Evolutionary conservation across 139 green algal genomes (phyloP).

Genomic region (Spirogloea muscicola): DNA sequence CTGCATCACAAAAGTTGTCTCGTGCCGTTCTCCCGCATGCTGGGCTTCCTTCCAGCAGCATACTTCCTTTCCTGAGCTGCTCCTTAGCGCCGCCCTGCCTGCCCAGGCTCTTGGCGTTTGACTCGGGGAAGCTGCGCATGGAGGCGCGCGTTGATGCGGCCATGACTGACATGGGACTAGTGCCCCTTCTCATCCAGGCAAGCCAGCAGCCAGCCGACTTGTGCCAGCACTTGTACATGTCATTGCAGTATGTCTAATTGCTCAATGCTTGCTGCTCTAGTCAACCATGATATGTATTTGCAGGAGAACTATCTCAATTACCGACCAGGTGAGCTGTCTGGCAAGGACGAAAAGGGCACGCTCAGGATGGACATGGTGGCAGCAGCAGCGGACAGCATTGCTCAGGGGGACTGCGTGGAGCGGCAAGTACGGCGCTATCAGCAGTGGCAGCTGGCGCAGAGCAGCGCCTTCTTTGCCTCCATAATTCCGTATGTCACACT

Average conservation of each 20-base stretch:
- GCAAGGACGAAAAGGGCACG: conserved; percentile 42
- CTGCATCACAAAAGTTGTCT: background rate
- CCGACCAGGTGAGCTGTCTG: conserved; percentile 48
- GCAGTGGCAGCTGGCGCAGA: conserved; percentile 73
- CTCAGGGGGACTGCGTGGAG: conserved; percentile 78
- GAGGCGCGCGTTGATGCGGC: conserved; percentile 72
- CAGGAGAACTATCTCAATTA: conserved; percentile 98
- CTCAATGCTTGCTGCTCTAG: no score
- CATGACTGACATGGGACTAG: conserved; percentile 87
- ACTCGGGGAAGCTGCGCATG: conserved; percentile 30
- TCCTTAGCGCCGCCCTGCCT: background rate
- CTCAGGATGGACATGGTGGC: conserved; percentile 68
- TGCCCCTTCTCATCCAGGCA: conserved; percentile 77
- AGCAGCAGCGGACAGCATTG: conserved; percentile 81
- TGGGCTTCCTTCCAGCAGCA: background rate
- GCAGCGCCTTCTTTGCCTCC: conserved; percentile 60
- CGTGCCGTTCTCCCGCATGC: background rate
- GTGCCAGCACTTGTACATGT: no score
- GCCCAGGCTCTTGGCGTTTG: conserved; percentile 61
- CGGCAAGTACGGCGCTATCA: conserved; percentile 60
- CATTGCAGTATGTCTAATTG: no score
- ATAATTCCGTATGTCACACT: conserved; percentile 67
- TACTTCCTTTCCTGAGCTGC: background rate
- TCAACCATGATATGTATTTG: no score
- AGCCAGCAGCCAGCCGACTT: no score